Evolutionary conservation across 176 grass and related monocot species (phyloP).

Genomic region (Bonia amplexicaulis): DNA sequence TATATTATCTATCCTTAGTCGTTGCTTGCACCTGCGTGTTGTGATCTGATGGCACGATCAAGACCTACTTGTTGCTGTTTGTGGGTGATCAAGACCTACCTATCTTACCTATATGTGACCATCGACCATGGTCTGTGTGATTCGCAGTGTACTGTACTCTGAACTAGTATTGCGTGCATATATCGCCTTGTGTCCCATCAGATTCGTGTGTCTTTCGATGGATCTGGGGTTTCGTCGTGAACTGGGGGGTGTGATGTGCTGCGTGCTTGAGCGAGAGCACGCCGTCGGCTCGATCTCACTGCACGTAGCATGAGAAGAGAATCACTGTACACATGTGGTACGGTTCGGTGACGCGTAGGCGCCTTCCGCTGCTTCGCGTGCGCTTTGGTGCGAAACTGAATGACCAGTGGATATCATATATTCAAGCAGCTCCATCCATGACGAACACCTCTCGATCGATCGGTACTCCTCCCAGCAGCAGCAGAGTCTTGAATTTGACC

Average conservation of each 20-base stretch:
- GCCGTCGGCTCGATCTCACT: too few species aligned
- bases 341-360: too few species aligned
- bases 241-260: not conserved
- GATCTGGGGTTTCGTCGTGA: not conserved
- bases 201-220: not conserved
- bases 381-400: too few species aligned
- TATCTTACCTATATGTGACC: not conserved
- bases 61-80: not conserved
- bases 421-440: too few species aligned
- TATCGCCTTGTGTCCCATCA: not conserved
- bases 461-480: too few species aligned
- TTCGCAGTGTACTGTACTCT: not conserved
- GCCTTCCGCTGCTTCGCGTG: too few species aligned
- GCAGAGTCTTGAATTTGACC: too few species aligned
- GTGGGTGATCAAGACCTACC: not conserved
- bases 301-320: too few species aligned
- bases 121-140: not conserved
- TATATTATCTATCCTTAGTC: not conserved
- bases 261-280: too few species aligned
- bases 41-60: not conserved
- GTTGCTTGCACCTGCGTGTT: not conserved
- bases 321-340: too few species aligned
- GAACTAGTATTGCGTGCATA: not conserved
- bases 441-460: too few species aligned
- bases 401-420: too few species aligned